Evolutionary conservation across 2,329 filamentous ascomycete species (phyloP).

Genomic region (Penicillium sp.): DNA sequence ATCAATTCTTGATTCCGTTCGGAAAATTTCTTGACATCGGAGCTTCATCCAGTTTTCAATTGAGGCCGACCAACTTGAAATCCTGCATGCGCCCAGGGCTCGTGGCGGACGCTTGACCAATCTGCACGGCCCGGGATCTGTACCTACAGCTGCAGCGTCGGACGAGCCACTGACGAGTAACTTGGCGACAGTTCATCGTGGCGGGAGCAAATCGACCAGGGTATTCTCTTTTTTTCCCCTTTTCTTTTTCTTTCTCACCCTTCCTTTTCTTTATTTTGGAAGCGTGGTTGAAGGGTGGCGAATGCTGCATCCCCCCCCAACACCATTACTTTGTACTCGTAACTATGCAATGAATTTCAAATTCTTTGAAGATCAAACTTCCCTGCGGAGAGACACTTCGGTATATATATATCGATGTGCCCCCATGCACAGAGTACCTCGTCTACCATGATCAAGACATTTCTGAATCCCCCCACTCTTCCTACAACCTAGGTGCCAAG

Average conservation of each 20-base stretch:
- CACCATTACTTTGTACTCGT: neutral
- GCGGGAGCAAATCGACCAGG: conserved; percentile 8
- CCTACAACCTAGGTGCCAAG: no score
- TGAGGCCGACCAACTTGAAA: conserved; percentile 10
- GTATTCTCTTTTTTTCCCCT: conserved; percentile 7
- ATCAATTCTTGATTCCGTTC: neutral
- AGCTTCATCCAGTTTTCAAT: conserved; percentile 11
- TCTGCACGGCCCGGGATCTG: conserved; percentile 10
- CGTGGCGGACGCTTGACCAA: neutral
- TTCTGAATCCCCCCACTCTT: no score
- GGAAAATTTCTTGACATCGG: neutral
- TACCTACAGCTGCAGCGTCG: conserved; percentile 11
- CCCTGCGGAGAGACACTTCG: neutral
- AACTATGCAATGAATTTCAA: conserved; percentile 10
- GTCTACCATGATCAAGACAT: no score
- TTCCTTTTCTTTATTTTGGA: neutral
- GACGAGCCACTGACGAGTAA: neutral
- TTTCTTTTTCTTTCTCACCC: neutral
- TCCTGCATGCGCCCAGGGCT: conserved; percentile 5
- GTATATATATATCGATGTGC: no score
- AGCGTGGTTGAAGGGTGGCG: conserved; percentile 20
- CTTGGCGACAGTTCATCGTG: neutral
- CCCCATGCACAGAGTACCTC: no score
- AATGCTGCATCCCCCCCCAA: conserved; percentile 6
- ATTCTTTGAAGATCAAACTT: no score